These are phyloP conservation scores for Galeopsis tetrahit DNA, from an alignment of 257 asterid genomes.

Conservation along the genomic window DNA sequence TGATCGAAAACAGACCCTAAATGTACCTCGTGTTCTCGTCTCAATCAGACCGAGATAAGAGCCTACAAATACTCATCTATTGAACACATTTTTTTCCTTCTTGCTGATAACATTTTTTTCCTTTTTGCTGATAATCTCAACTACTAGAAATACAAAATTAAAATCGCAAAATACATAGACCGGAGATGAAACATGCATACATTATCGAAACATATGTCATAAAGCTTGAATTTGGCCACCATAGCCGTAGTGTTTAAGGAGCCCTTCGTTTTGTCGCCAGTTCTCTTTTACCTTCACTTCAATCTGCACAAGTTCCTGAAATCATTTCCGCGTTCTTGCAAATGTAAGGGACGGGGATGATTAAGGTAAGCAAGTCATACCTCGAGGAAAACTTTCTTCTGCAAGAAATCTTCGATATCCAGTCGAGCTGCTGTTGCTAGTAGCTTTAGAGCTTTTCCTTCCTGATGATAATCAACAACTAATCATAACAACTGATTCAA, in stretches of 20 bases:
- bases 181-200: background rate
- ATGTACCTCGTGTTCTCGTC: background rate
- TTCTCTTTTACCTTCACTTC: conserved; percentile 93
- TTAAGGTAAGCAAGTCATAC: conserved; percentile 39
- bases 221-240: conserved; percentile 80
- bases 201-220: conserved; percentile 40
- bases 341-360: conserved; percentile 2
- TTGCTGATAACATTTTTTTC: background rate
- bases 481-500: conserved; percentile 9
- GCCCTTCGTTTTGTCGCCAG: conserved; percentile 97
- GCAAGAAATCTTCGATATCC: conserved; percentile 97
- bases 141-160: background rate
- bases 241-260: conserved; percentile 86
- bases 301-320: conserved; percentile 47
- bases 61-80: background rate
- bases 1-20: no score
- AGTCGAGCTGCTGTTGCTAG: conserved; percentile 95
- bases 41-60: conserved; percentile 10
- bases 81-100: background rate
- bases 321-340: conserved; percentile 23
- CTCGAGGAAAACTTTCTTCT: conserved; percentile 94
- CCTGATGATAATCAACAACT: conserved; percentile 49
- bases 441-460: conserved; percentile 91
- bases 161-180: background rate
- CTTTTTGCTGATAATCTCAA: background rate